Evolutionary conservation across 2,329 filamentous ascomycete species (phyloP).

Genomic region (Pseudocercospora vitis): DNA sequence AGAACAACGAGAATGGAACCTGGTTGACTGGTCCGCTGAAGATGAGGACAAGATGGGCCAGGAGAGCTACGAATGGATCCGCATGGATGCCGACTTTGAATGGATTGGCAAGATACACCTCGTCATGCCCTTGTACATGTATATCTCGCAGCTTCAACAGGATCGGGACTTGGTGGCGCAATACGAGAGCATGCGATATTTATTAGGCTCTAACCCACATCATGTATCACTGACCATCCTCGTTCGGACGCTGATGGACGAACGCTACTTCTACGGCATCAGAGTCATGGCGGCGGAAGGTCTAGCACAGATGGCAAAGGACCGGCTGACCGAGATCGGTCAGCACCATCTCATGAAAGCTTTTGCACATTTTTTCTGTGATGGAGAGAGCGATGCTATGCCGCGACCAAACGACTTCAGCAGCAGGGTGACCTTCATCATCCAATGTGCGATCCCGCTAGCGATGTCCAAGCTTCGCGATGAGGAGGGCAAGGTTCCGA

Average conservation of each 20-base stretch:
- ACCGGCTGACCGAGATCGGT: conserved; percentile 70
- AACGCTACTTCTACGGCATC: conserved; percentile 90
- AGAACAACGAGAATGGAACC: conserved; percentile 78
- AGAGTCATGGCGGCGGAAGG: conserved; percentile 79
- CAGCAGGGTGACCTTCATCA: conserved; percentile 78
- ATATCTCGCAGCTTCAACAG: conserved; percentile 93
- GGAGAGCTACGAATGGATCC: conserved; percentile 98
- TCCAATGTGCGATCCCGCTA: conserved; percentile 79
- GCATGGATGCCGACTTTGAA: conserved; percentile 96
- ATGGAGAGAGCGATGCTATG: conserved; percentile 57
- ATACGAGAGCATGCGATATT: conserved; percentile 49
- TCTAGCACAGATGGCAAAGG: conserved; percentile 65
- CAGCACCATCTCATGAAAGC: conserved; percentile 80
- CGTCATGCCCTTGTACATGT: conserved; percentile 94
- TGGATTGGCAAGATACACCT: conserved; percentile 87
- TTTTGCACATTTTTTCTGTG: conserved; percentile 86
- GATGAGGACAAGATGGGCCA: conserved; percentile 90
- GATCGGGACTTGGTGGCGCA: conserved; percentile 95
- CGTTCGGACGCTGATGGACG: conserved; percentile 84
- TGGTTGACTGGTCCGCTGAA: conserved; percentile 85
- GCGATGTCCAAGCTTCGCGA: conserved; percentile 79
- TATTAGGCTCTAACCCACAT: conserved; percentile 56
- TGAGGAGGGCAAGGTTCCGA: conserved; percentile 71
- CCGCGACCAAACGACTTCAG: conserved; percentile 88
- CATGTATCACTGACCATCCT: conserved; percentile 86